These are phyloP conservation scores for Styphnolobium japonicum DNA, from an alignment of 306 rosid species.

Conservation along the genomic window DNA sequence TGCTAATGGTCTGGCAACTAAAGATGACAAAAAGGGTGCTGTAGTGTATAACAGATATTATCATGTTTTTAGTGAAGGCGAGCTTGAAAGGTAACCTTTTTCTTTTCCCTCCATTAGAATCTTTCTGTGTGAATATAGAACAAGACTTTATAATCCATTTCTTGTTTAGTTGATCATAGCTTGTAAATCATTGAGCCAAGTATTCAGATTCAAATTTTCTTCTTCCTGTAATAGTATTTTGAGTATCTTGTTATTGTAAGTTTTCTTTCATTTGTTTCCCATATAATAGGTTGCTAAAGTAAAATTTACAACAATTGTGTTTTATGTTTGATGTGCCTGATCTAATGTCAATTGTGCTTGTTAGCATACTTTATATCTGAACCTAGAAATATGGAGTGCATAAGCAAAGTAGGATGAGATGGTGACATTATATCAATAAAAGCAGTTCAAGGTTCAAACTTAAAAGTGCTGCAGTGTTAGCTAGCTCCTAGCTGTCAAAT, in stretches of 20 bases:
- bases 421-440: background rate
- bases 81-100: slow-evolving; percentile 81
- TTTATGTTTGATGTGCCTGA: background rate
- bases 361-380: background rate
- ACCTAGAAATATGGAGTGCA: background rate
- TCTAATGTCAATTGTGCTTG: background rate
- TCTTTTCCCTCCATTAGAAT: background rate
- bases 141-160: background rate
- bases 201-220: background rate
- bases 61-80: slow-evolving; percentile 93
- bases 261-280: background rate
- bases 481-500: background rate
- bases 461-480: background rate
- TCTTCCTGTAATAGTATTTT: background rate
- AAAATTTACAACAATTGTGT: background rate
- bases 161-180: background rate
- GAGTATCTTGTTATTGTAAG: background rate
- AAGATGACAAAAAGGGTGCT: slow-evolving; percentile 84
- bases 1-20: slow-evolving; percentile 83
- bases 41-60: slow-evolving; percentile 89
- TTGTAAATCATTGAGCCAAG: slow-evolving; percentile 8
- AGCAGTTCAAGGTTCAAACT: background rate
- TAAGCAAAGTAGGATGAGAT: background rate
- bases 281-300: background rate
- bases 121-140: slow-evolving; percentile 6